Conservation (phyloP, 495 filamentous ascomycete species). For the Mytilinidion resinicola region DNA sequence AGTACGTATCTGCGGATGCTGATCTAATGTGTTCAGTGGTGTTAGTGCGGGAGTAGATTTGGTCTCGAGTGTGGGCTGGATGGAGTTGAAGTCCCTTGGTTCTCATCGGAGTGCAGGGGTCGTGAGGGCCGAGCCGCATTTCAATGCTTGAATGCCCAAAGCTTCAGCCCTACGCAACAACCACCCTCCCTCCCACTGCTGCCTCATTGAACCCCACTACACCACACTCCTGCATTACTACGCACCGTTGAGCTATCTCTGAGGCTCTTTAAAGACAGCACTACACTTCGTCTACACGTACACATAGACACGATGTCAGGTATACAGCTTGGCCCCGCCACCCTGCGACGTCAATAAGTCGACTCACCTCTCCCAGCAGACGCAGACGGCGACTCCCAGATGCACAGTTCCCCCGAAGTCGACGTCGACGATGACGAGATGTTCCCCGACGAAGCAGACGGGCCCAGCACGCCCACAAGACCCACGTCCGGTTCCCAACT, state of each 20-base stretch:
- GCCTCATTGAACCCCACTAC: neutral
- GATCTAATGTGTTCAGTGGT: neutral
- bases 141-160: too few species aligned
- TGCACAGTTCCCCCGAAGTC: conserved; percentile 46
- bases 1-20: neutral
- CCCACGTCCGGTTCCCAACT: neutral
- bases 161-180: too few species aligned
- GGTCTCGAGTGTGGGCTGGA: neutral
- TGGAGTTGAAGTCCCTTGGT: too few species aligned
- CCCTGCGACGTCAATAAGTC: neutral
- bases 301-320: conserved; percentile 19
- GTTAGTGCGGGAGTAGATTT: neutral
- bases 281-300: too few species aligned
- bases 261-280: too few species aligned
- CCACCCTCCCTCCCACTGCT: neutral
- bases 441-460: conserved; percentile 28
- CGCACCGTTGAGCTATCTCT: too few species aligned
- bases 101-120: too few species aligned
- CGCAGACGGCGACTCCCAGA: conserved; percentile 52
- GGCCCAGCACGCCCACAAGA: conserved; percentile 17
- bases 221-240: too few species aligned
- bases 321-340: neutral
- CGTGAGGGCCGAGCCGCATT: too few species aligned
- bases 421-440: conserved; percentile 35
- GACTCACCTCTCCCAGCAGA: conserved; percentile 28